phyloP scores from a whole-genome alignment of 129 eudicot genomes.

The Ambrosia artemisiifolia region DNA sequence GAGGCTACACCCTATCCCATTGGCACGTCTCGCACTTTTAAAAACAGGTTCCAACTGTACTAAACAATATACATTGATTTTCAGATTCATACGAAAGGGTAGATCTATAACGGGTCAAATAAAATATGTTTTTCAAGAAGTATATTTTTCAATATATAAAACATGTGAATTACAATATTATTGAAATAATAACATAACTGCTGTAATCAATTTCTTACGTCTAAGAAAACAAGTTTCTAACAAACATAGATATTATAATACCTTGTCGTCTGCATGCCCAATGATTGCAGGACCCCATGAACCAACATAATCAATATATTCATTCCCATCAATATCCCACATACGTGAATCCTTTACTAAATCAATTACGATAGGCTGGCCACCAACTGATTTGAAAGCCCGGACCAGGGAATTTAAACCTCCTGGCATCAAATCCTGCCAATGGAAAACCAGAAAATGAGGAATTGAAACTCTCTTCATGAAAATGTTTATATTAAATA shows the following conservation, averaged over 20 bases:
- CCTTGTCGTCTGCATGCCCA: conserved; percentile 97
- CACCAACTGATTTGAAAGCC: conserved; percentile 95
- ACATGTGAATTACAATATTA: too few relatives aligned
- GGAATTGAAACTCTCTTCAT: background rate
- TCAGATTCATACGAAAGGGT: too few relatives aligned
- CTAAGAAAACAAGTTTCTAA: background rate
- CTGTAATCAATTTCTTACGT: too few relatives aligned
- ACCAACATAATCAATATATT: conserved; percentile 92
- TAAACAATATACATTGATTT: too few relatives aligned
- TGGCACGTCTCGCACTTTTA: too few relatives aligned
- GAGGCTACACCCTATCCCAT: too few relatives aligned
- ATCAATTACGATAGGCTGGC: conserved; percentile 84
- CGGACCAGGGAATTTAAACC: conserved; percentile 97
- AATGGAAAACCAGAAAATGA: conserved; percentile 7
- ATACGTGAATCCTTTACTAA: conserved; percentile 87
- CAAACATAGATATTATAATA: too few relatives aligned
- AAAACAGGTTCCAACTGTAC: too few relatives aligned
- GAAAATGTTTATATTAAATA: background rate
- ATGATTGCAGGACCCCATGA: conserved; percentile 97
- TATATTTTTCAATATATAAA: too few relatives aligned
- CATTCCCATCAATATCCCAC: conserved; percentile 96
- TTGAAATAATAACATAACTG: too few relatives aligned
- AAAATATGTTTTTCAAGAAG: too few relatives aligned
- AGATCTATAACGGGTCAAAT: too few relatives aligned
- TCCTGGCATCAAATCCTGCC: conserved; percentile 94